phyloP scores from a whole-genome alignment of 768 basidiomycete species.

The Paxillus involutus region DNA sequence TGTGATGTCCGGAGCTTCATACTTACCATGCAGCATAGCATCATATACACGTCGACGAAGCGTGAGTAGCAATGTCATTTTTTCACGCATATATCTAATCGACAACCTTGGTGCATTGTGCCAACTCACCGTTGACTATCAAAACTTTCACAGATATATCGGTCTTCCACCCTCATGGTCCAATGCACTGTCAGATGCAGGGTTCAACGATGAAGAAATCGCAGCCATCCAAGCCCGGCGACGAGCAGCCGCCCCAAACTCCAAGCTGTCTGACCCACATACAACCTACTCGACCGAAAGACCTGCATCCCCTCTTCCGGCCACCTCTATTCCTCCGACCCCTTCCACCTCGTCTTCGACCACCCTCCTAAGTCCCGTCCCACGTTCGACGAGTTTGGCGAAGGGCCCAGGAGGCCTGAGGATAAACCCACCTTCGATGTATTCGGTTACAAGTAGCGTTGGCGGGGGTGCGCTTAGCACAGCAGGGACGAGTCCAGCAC shows the following conservation, averaged over 20 bases:
- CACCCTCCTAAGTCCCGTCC: conserved; percentile 17
- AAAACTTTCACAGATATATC: conserved; percentile 40
- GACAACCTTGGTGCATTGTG: not conserved
- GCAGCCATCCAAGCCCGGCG: conserved; percentile 50
- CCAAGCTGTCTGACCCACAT: conserved; percentile 7
- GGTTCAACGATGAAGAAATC: conserved; percentile 72
- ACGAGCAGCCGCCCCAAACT: conserved; percentile 10
- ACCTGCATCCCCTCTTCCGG: conserved; percentile 17
- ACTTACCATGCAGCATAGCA: conserved; percentile 44
- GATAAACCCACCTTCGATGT: conserved; percentile 13
- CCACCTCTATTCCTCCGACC: not conserved
- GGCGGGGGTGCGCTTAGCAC: not conserved
- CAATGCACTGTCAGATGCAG: conserved; percentile 55
- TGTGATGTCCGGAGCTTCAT: not conserved
- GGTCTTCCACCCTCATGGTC: conserved; percentile 79
- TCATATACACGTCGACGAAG: conserved; percentile 78
- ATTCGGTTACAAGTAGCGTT: conserved; percentile 7
- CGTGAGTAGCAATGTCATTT: conserved; percentile 38
- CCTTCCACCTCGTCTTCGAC: conserved; percentile 25
- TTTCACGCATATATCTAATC: conserved; percentile 1
- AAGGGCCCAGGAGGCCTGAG: conserved; percentile 3
- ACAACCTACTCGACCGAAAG: conserved; percentile 2
- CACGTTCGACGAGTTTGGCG: conserved; percentile 24
- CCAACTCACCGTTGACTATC: not conserved
- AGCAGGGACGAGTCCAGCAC: conserved; percentile 1